These are phyloP conservation scores for Roridomyces roridus DNA, from an alignment of 768 basidiomycete species.

Conservation along the genomic window DNA sequence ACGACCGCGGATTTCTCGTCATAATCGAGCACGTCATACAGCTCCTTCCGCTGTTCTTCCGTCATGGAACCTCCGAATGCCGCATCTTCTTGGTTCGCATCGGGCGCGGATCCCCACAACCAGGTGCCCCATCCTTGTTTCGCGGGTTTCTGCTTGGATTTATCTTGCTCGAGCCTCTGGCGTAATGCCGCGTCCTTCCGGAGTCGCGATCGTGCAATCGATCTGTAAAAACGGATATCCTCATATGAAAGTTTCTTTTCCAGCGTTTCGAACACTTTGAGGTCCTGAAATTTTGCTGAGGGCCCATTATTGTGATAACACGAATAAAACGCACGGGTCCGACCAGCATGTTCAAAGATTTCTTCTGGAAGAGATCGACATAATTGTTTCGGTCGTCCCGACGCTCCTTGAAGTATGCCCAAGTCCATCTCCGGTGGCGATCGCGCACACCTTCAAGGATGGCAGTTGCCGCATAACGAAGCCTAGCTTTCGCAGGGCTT, in stretches of 20 bases:
- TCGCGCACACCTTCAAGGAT: slow-evolving; percentile 87
- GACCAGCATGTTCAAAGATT: slow-evolving; percentile 57
- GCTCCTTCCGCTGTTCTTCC: slow-evolving; percentile 87
- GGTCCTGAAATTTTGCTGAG: slow-evolving; percentile 48
- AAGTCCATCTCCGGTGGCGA: slow-evolving; percentile 85
- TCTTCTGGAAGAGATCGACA: slow-evolving; percentile 84
- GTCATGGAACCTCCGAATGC: slow-evolving; percentile 77
- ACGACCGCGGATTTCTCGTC: slow-evolving; percentile 84
- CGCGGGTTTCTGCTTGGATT: slow-evolving; percentile 54
- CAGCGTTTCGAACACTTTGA: slow-evolving; percentile 59
- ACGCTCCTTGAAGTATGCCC: slow-evolving; percentile 88
- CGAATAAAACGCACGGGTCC: slow-evolving; percentile 54
- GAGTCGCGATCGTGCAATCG: slow-evolving; percentile 87
- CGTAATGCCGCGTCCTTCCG: slow-evolving; percentile 82
- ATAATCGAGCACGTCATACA: slow-evolving; percentile 91
- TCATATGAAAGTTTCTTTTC: slow-evolving; percentile 90
- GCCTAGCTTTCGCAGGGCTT: slow-evolving; percentile 70
- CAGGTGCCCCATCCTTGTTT: slow-evolving; percentile 72
- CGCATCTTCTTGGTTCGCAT: slow-evolving; percentile 52
- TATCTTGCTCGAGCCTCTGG: slow-evolving; percentile 72
- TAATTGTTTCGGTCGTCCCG: slow-evolving; percentile 88
- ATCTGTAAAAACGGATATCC: slow-evolving; percentile 96
- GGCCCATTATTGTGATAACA: neutral
- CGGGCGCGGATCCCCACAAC: slow-evolving; percentile 76
- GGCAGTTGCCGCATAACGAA: slow-evolving; percentile 80